Evolutionary conservation across 768 basidiomycete genomes (phyloP).

Genomic region (Hygrocybe punicea): DNA sequence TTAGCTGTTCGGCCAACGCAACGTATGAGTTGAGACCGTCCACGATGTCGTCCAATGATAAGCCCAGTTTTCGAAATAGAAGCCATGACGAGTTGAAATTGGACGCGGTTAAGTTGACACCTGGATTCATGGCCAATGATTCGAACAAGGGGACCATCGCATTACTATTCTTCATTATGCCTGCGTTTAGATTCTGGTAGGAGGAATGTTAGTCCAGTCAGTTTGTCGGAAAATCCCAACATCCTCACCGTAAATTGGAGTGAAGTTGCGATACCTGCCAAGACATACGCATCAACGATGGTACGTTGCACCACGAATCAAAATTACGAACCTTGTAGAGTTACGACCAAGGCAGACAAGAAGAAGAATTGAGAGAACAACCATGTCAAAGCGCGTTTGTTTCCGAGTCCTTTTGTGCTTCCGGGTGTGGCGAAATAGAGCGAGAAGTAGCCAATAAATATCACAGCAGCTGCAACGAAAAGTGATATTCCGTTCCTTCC

Average conservation of each 20-base stretch:
- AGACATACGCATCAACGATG: background rate
- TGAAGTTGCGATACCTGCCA: background rate
- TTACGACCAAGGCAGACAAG: background rate
- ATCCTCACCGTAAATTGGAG: background rate
- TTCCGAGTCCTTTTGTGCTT: background rate
- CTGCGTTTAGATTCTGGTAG: background rate
- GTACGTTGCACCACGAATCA: background rate
- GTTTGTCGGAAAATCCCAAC: background rate
- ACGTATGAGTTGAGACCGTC: background rate
- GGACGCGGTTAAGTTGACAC: background rate
- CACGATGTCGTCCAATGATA: background rate
- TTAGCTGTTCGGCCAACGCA: background rate
- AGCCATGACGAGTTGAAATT: background rate
- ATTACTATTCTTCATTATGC: background rate
- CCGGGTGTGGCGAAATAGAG: constrained; percentile 1
- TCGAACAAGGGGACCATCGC: background rate
- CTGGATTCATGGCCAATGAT: background rate
- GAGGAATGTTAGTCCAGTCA: background rate
- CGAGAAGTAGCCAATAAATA: background rate
- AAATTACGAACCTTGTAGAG: constrained; percentile 1
- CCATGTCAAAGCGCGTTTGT: background rate
- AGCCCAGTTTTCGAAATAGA: background rate
- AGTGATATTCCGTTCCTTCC: background rate
- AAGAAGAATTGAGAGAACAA: constrained; percentile 1
- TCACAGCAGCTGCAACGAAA: background rate